Base-by-base conservation (phyloP, 306 rosid species). In the Biancaea sappan region DNA sequence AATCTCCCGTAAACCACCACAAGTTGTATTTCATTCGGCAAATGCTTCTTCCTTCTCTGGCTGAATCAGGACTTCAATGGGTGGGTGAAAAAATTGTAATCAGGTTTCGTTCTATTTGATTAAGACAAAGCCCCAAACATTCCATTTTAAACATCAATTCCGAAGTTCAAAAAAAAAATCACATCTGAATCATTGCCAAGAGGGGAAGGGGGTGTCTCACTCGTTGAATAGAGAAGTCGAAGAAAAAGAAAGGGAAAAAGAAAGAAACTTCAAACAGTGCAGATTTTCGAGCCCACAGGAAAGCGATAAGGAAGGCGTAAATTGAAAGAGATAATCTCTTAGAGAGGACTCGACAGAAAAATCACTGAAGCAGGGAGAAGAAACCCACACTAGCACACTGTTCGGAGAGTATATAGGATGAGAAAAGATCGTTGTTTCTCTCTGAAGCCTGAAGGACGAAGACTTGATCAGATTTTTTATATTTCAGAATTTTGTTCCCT, bases 401-500 rank as follows among this genome's bases (percentile, higher is more conserved):
- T 14, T 3, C n/a, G 5, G 71, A 43, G 38, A 43, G 37, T 25
- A 66, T 66, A 4, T 44, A 66, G 40, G 73, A 68, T 29, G 44
- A 35, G 18, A 2, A 48, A 68, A 63, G 59, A 48, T 68, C 60
- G 12, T 18, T 11, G 29, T 24, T 3, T 18, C 12, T 29, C 5
- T 18, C 19, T 68, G n/a, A n/a, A n/a, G n/a, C n/a, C 60, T 47
- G 19, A 31, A 18, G 29, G 16, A 67, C 19, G 38, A 41, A 65
- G 71, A 40, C 53, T 16, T 1, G 6, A 60, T 68, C 73, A 68
- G 54, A 19, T 10, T 29, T 68, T 41, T 68, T 68, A 15, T 57
- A 28, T 46, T 8, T 47, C 22, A n/a, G n/a, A n/a, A n/a, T n/a
- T n/a, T n/a, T n/a, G n/a, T n/a, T n/a, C n/a, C n/a, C n/a, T n/a